phyloP scores from a whole-genome alignment of 2,329 filamentous ascomycete species.

The Apiospora saccharicola region DNA sequence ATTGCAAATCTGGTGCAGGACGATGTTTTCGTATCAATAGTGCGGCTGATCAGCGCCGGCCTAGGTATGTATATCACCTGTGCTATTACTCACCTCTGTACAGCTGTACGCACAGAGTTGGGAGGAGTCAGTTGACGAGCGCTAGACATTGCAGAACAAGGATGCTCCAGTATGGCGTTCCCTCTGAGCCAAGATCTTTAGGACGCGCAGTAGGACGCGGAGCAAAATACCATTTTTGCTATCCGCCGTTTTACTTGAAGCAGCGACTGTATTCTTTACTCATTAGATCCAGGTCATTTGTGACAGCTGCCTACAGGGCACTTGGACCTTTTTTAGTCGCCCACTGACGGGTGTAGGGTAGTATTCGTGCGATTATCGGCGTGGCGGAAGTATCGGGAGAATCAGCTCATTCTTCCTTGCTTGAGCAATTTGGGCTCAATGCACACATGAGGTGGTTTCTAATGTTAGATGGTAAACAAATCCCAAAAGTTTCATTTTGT shows the following conservation, averaged over 20 bases:
- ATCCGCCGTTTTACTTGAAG: constrained; percentile 9
- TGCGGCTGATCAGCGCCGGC: constrained; percentile 8
- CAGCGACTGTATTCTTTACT: constrained; percentile 9
- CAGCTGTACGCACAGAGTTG: background rate
- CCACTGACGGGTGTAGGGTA: background rate
- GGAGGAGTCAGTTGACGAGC: background rate
- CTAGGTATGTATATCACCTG: constrained; percentile 4
- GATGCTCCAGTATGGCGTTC: background rate
- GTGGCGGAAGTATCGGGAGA: constrained; percentile 1
- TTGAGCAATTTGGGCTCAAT: background rate
- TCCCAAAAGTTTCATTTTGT: background rate
- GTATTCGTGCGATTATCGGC: background rate
- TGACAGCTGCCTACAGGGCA: constrained; percentile 2
- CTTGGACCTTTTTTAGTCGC: background rate
- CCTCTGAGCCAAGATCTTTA: constrained; percentile 15
- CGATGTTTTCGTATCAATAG: background rate
- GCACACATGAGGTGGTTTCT: background rate
- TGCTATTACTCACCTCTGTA: constrained; percentile 10
- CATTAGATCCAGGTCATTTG: background rate
- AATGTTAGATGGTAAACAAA: background rate
- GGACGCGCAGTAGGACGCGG: background rate
- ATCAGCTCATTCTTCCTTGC: background rate
- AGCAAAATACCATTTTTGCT: constrained; percentile 8
- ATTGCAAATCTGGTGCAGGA: background rate
- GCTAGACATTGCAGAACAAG: constrained; percentile 6